Evolutionary conservation across 352 stramenopile species (phyloP).

Genomic region (Phytophthora nicotianae): DNA sequence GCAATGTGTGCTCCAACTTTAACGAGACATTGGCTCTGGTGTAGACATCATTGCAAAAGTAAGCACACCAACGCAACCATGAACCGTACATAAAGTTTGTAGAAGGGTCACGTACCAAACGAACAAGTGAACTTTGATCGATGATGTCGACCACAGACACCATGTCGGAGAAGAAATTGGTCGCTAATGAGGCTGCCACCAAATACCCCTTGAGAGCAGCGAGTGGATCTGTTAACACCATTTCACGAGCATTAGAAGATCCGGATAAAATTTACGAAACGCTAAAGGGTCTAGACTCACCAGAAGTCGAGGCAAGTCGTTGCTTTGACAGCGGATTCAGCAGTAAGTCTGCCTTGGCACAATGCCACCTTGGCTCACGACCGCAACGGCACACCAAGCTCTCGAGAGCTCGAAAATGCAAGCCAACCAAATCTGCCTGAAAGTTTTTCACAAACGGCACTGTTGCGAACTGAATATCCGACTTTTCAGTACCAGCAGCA

Average conservation of each 20-base stretch:
- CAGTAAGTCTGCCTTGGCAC: slow-evolving; percentile 66
- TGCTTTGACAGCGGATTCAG: slow-evolving; percentile 77
- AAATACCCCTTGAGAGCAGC: slow-evolving; percentile 76
- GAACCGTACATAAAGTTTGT: not conserved
- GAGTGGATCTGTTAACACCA: slow-evolving; percentile 56
- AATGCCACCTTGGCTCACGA: slow-evolving; percentile 83
- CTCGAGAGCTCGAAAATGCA: slow-evolving; percentile 59
- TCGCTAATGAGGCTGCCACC: slow-evolving; percentile 75
- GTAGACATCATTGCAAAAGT: slow-evolving; percentile 2
- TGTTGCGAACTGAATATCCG: slow-evolving; percentile 41
- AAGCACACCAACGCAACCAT: slow-evolving; percentile 5
- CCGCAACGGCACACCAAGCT: slow-evolving; percentile 61
- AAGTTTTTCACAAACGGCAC: slow-evolving; percentile 58
- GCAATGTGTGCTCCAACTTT: slow-evolving; percentile 82
- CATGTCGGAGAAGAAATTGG: slow-evolving; percentile 83
- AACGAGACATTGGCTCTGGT: slow-evolving; percentile 83
- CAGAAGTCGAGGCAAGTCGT: slow-evolving; percentile 61
- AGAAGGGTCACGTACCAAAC: slow-evolving; percentile 52
- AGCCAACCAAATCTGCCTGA: slow-evolving; percentile 58
- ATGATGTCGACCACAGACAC: slow-evolving; percentile 78
- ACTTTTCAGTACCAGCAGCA: slow-evolving; percentile 11
- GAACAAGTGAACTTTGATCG: slow-evolving; percentile 84
- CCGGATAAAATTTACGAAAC: not conserved
- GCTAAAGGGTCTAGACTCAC: slow-evolving; percentile 30
- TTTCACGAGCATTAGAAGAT: slow-evolving; percentile 10